phyloP scores from a whole-genome alignment of 768 basidiomycete genomes.

The Termitomyces titanicus region DNA sequence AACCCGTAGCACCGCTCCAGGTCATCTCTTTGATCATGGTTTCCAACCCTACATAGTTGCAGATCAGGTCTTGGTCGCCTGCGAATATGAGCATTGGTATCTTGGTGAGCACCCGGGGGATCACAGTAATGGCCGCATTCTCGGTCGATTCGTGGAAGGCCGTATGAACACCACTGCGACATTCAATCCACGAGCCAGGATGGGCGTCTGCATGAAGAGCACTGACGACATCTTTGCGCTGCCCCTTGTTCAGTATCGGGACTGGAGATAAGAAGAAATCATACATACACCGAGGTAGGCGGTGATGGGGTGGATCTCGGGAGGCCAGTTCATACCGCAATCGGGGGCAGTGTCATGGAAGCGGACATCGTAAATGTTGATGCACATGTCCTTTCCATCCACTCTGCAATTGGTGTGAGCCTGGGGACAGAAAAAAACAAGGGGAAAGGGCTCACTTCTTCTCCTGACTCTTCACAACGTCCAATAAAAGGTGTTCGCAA shows the following conservation, averaged over 20 bases:
- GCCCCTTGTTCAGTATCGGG: slow-evolving; percentile 8
- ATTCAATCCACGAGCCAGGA: slow-evolving; percentile 85
- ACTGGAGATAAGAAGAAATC: not conserved
- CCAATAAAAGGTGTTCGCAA: slow-evolving; percentile 59
- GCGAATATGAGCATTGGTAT: slow-evolving; percentile 90
- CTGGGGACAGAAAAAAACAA: not conserved
- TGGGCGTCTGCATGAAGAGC: slow-evolving; percentile 83
- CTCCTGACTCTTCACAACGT: slow-evolving; percentile 37
- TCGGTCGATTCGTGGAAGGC: slow-evolving; percentile 56
- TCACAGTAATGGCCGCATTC: slow-evolving; percentile 66
- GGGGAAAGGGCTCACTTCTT: slow-evolving; percentile 28
- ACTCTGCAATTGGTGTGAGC: slow-evolving; percentile 38
- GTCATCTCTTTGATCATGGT: slow-evolving; percentile 75
- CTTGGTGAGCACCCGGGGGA: slow-evolving; percentile 75
- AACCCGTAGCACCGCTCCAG: slow-evolving; percentile 84
- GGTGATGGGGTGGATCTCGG: slow-evolving; percentile 73
- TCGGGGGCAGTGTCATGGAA: slow-evolving; percentile 80
- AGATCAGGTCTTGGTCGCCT: slow-evolving; percentile 95
- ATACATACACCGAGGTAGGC: slow-evolving; percentile 74
- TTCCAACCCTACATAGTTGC: slow-evolving; percentile 93
- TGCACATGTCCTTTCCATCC: slow-evolving; percentile 69
- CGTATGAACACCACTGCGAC: slow-evolving; percentile 59
- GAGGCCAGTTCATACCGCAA: slow-evolving; percentile 99
- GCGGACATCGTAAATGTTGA: slow-evolving; percentile 95
- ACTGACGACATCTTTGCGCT: slow-evolving; percentile 77